Base-by-base conservation (phyloP, 139 green algal genomes). In the Chlorella ohadii region DNA sequence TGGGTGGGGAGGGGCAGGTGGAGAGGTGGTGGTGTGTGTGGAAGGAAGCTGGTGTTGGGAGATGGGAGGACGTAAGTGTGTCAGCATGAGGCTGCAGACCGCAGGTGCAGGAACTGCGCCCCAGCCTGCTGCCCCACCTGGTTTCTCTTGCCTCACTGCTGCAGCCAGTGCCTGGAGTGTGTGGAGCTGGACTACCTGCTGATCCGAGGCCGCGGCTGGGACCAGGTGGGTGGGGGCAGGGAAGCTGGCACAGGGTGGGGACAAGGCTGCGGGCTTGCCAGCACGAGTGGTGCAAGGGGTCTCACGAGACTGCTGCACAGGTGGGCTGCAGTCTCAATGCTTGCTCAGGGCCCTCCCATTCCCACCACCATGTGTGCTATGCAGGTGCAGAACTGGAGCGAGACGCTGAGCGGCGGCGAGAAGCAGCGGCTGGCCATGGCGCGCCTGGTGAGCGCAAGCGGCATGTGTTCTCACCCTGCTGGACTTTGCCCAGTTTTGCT, bases 371-470 rank as follows among this genome's bases (percentile, higher is more conserved):
- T 59, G 6, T 20, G 22, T n/a, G 6, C 23, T 17, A 23, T 93
- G 90, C 85, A 89, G 83, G 88, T 94, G 76, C 93, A 97, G 83
- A 85, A 89, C 66, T 97, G 94, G 94, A 80, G 87, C 44, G 94
- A 98, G 85, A 95, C 92, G 12, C 92, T 98, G 67, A 92, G 81
- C 22, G 94, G 95, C 25, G 96, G 96, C 13, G 96, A 98, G 91
- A 96, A 98, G 91, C 96, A 98, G 91, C 90, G 96, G 28, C 89
- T 98, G 61, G 96, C 94, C 27, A 97, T 98, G 94, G 95, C 96
- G 11, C 89, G 96, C 9, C 47, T 65, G 47, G 63, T 68, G 63
- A 33, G 27, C 44, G 44, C 44, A 16, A n/a, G n/a, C n/a, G n/a
- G n/a, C n/a, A n/a, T n/a, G n/a, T n/a, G n/a, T n/a, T n/a, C n/a